Conservation (phyloP, 305 asterid genomes). For the Coffea humblotiana region DNA sequence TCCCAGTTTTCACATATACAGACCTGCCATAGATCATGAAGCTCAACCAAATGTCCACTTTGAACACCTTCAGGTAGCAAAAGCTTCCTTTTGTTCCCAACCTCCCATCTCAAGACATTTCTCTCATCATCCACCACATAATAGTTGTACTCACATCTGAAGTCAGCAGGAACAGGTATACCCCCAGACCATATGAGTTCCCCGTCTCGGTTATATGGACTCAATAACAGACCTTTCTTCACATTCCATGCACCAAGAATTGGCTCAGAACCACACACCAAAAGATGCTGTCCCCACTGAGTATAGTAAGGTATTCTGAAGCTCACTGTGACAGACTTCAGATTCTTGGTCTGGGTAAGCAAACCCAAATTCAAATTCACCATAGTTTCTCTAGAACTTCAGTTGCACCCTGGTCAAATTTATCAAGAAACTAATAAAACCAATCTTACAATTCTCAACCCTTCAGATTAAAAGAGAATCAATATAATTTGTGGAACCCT, state of each 20-base stretch:
- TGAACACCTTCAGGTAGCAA: conserved; percentile 59
- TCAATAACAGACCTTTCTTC: conserved; percentile 80
- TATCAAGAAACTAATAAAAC: conserved; percentile 11
- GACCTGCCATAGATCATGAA: conserved; percentile 99
- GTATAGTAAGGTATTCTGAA: conserved; percentile 86
- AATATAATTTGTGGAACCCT: neutral
- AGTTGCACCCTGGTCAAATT: conserved; percentile 21
- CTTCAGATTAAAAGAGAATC: neutral
- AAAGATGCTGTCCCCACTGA: conserved; percentile 86
- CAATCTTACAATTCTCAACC: neutral
- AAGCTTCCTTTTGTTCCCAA: conserved; percentile 75
- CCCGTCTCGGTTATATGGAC: conserved; percentile 74
- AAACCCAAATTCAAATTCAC: conserved; percentile 45
- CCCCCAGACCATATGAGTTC: conserved; percentile 88
- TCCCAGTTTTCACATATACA: neutral
- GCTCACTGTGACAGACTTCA: conserved; percentile 59
- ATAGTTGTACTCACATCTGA: conserved; percentile 74
- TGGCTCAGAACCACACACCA: conserved; percentile 87
- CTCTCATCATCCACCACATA: conserved; percentile 81
- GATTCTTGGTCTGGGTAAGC: conserved; percentile 46
- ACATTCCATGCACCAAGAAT: conserved; percentile 88
- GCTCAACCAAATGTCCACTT: conserved; percentile 67
- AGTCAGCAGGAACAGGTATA: conserved; percentile 56
- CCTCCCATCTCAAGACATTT: conserved; percentile 75
- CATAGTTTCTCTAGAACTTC: conserved; percentile 37